These are phyloP conservation scores for Trichoderma asperelloides DNA, from an alignment of 495 filamentous ascomycete species.

Conservation along the genomic window DNA sequence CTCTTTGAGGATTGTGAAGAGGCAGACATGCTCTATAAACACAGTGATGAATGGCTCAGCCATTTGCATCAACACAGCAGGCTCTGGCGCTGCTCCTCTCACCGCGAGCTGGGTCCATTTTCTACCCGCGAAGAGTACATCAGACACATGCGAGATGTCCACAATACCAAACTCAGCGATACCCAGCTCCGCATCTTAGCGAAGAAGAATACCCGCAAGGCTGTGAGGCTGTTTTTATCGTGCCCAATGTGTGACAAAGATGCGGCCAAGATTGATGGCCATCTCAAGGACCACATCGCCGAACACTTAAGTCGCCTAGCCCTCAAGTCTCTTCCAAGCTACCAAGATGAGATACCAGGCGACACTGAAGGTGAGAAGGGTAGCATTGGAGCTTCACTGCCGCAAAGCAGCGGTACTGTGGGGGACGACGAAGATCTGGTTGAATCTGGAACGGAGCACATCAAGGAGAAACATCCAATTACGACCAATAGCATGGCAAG, in stretches of 20 bases:
- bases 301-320: background rate
- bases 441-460: too few species aligned
- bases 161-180: background rate
- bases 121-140: background rate
- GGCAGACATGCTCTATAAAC: background rate
- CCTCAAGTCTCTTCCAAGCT: background rate
- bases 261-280: background rate
- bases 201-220: background rate
- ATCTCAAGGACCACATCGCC: background rate
- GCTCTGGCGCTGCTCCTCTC: background rate
- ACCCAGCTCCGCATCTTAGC: background rate
- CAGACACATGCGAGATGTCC: background rate
- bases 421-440: too few species aligned
- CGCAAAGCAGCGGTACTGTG: too few species aligned
- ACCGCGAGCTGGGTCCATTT: background rate
- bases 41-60: background rate
- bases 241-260: background rate
- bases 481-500: too few species aligned
- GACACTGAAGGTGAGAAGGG: background rate
- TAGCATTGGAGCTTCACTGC: too few species aligned
- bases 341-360: background rate
- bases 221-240: background rate
- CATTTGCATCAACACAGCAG: background rate
- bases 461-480: too few species aligned
- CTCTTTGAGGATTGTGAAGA: background rate